Base-by-base conservation (phyloP, 2,329 filamentous ascomycete genomes). In the Escovopsis sp. region DNA sequence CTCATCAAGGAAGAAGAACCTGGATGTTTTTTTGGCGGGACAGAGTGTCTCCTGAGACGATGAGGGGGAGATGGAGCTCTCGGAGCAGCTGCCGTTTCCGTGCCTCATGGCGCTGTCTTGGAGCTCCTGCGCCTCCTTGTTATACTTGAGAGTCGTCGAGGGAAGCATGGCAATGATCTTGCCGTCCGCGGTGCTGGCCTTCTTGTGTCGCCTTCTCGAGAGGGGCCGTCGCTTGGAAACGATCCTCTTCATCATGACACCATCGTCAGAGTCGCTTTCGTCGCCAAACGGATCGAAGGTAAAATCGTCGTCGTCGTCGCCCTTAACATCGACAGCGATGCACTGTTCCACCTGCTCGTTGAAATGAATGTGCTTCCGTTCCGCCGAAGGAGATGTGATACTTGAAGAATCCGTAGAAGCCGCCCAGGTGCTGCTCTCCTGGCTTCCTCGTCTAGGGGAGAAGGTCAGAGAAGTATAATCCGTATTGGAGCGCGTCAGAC, bases 301-400 rank as follows among this genome's bases (percentile, higher is more conserved):
- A 11, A 79, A 68, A 10, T 81, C 75, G 35, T 84, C 76, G 19
- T 81, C 75, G 33, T 87, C 79, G 17, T 79, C 78, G 43, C 82
- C 76, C 59, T 92, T 92, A 46, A 76, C 70, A 25, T 96, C 87
- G 23, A 98, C 74, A 7, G 90, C 90, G 44, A 94, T 94, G 54
- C 87, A 94, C 54, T 96, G 88, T 53, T 87, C 79, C 3, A 98
- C 90, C 58, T 88, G 82, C 51, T 94, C 83, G 52, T 94, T 90
- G 56, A 98, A 98, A 50, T 93, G 84, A 44, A 98, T 96, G 53
- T 94, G 88, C 41, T 78, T 86, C 49, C 76, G 72, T 48, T 80
- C 78, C 7, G 71, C 57, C 62, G 72, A 59, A 39, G 85, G 57
- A 52, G 77, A 66, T 56, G 65, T 47, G 12, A 72, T 44, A n/a